Evolutionary conservation across 345 rosid genomes (phyloP).

Genomic region (Angophora floribunda): DNA sequence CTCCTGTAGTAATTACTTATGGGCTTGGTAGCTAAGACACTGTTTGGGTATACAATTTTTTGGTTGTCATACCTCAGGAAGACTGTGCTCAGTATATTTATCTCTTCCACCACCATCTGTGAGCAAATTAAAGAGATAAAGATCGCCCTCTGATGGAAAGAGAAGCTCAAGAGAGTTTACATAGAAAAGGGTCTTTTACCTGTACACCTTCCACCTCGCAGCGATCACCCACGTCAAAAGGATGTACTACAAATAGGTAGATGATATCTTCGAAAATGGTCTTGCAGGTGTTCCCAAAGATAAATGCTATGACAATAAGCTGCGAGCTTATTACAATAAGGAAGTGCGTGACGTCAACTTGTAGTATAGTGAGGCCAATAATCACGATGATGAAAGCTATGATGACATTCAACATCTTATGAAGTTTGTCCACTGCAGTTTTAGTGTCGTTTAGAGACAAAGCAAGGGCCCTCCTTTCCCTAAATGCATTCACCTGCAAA

Average conservation of each 20-base stretch:
- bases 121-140: not conserved
- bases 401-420: conserved; percentile 21
- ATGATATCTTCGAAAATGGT: conserved; percentile 42
- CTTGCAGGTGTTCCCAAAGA: conserved; percentile 43
- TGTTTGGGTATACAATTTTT: conserved; percentile 30
- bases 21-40: conserved; percentile 26
- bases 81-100: conserved; percentile 38
- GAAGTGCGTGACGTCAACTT: conserved; percentile 24
- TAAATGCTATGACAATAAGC: conserved; percentile 26
- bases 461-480: conserved; percentile 33
- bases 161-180: not conserved
- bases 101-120: conserved; percentile 41
- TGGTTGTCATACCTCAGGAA: conserved; percentile 35
- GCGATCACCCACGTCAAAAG: conserved; percentile 41
- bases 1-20: conserved; percentile 36
- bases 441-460: conserved; percentile 39
- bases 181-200: conserved; percentile 7
- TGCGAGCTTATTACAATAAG: conserved; percentile 39
- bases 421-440: conserved; percentile 41
- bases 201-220: conserved; percentile 36
- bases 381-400: conserved; percentile 17
- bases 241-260: conserved; percentile 39
- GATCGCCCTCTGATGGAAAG: not conserved
- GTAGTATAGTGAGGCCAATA: conserved; percentile 33
- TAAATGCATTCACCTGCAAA: conserved; percentile 24